Evolutionary conservation across 1,139 yeast genomes (phyloP).

Genomic region (Protomyces pachydermus): DNA sequence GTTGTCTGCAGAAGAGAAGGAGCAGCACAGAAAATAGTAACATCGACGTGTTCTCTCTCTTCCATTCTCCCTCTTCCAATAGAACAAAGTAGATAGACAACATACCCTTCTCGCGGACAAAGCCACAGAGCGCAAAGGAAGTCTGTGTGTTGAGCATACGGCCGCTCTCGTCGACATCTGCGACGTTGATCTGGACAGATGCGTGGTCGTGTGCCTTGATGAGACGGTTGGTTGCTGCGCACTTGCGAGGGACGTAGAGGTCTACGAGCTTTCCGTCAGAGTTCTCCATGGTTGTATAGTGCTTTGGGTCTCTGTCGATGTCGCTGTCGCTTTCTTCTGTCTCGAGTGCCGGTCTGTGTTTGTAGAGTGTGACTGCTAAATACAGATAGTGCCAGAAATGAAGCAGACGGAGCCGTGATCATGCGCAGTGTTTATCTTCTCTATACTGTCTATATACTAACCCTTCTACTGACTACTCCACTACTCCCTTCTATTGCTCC

Average conservation of each 20-base stretch:
- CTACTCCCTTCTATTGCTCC: neutral
- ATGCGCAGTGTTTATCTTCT: too few species aligned
- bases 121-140: conserved; percentile 96
- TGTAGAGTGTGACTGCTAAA: too few species aligned
- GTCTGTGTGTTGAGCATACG: conserved; percentile 84
- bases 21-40: too few species aligned
- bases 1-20: too few species aligned
- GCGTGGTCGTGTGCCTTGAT: conserved; percentile 99
- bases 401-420: too few species aligned
- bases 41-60: too few species aligned
- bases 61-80: too few species aligned
- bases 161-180: conserved; percentile 90
- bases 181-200: conserved; percentile 88
- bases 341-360: too few species aligned
- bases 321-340: too few species aligned
- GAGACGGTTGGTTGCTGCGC: conserved; percentile 97
- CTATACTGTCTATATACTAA: too few species aligned
- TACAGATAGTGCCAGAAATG: too few species aligned
- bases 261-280: conserved; percentile 99
- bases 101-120: conserved; percentile 86
- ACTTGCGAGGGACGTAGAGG: conserved; percentile 99
- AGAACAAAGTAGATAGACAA: conserved; percentile 92
- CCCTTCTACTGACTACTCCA: too few species aligned
- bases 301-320: neutral
- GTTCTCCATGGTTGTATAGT: conserved; percentile 84